Conservation (phyloP, 2,329 filamentous ascomycete genomes). For the Emergomyces orientalis region DNA sequence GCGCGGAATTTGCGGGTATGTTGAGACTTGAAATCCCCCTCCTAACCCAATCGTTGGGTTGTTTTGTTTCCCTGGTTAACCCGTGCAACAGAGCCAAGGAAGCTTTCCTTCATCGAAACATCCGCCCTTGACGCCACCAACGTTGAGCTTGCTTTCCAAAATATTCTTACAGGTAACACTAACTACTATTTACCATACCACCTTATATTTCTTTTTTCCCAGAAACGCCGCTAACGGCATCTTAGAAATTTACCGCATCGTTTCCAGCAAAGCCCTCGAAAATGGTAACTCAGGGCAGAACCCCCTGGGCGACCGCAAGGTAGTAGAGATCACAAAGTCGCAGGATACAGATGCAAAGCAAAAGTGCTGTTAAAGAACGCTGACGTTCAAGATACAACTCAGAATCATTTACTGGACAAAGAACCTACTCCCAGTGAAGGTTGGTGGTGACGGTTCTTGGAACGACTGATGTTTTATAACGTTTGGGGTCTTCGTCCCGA, state of each 20-base stretch:
- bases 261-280: constrained; percentile 94
- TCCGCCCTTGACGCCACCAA: constrained; percentile 98
- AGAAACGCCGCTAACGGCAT: constrained; percentile 15
- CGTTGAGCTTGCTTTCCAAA: constrained; percentile 98
- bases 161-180: constrained; percentile 85
- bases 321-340: constrained; percentile 76
- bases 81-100: constrained; percentile 50
- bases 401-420: neutral
- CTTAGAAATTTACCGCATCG: constrained; percentile 96
- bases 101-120: constrained; percentile 97
- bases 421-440: neutral
- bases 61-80: constrained; percentile 9
- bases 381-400: constrained; percentile 5
- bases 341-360: constrained; percentile 67
- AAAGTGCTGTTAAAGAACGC: constrained; percentile 33
- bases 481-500: neutral
- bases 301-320: constrained; percentile 66
- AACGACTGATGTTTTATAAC: neutral
- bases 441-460: constrained; percentile 1
- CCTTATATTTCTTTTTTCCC: neutral
- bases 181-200: constrained; percentile 4
- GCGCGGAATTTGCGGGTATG: constrained; percentile 92
- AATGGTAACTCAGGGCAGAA: constrained; percentile 73
- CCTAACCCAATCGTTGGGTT: constrained; percentile 13
- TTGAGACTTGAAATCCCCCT: constrained; percentile 16